Evolutionary conservation across 768 basidiomycete genomes (phyloP).

Genomic region (Pulveroboletus frians): DNA sequence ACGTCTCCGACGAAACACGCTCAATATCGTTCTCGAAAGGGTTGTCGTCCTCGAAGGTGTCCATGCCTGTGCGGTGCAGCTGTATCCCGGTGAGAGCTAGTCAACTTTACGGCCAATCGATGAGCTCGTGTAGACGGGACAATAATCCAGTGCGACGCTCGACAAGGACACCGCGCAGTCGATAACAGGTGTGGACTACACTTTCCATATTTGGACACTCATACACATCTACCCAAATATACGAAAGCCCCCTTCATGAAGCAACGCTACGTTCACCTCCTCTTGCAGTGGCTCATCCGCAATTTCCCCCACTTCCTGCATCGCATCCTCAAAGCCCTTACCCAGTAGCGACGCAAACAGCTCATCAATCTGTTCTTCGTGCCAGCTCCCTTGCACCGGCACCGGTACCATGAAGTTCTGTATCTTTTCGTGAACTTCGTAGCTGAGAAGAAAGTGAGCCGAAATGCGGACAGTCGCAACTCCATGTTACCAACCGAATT

Average conservation of each 20-base stretch:
- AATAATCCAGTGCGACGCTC: background rate
- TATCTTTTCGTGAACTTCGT: slow-evolving; percentile 92
- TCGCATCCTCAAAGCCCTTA: slow-evolving; percentile 50
- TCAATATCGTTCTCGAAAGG: slow-evolving; percentile 51
- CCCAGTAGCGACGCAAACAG: slow-evolving; percentile 86
- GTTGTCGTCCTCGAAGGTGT: slow-evolving; percentile 59
- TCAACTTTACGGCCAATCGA: background rate
- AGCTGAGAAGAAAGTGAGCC: slow-evolving; percentile 42
- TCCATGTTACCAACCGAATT: slow-evolving; percentile 52
- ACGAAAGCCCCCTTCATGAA: slow-evolving; percentile 41
- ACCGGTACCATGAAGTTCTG: slow-evolving; percentile 97
- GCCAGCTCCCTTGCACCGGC: slow-evolving; percentile 65
- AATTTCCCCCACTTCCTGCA: slow-evolving; percentile 26
- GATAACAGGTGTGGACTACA: background rate
- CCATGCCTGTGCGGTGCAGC: slow-evolving; percentile 16
- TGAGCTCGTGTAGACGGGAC: background rate
- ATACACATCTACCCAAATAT: slow-evolving; percentile 48
- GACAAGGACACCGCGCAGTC: background rate
- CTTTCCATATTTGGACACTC: slow-evolving; percentile 26
- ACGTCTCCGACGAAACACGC: slow-evolving; percentile 32
- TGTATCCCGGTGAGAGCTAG: background rate
- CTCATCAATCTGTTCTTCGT: slow-evolving; percentile 95
- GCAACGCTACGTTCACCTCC: slow-evolving; percentile 30
- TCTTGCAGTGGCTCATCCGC: slow-evolving; percentile 28
- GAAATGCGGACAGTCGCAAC: background rate